Evolutionary conservation across 2,329 filamentous ascomycete genomes (phyloP), one percentile per base, ranked within the genome.

Genomic region (Didymella pomorum): DNA sequence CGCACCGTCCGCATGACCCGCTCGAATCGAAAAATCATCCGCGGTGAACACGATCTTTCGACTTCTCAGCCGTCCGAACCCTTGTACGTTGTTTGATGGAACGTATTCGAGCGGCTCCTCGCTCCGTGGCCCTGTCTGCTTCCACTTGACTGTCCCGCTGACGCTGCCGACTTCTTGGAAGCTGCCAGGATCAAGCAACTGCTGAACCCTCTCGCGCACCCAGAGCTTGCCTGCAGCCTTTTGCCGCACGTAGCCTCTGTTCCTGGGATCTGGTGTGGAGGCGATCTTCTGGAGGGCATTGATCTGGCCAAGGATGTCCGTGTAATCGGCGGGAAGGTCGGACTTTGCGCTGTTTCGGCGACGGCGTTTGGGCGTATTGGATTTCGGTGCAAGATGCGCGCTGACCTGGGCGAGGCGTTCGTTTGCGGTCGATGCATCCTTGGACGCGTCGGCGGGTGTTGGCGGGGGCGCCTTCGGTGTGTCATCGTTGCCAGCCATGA

Each of bases 211-310:
- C 66, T 89, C 86, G 21, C 86, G 81, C 0, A 88, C 86, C 86
- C 86, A 88, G 18, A 89, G 79, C 71, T 89, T 89, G 1, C 87
- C 87, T 3, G 85, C 82, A 72, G 85, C 79, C 63, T 87, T 87
- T 69, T 89, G 87, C 5, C 84, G 82, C n/a, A 84, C 73, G 62
- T 88, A 89, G 23, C 86, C 86, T 60, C 82, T 78, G 54, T 83
- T 83, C 8, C 75, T 80, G 0, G 79, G 71, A 50, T 86, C 79
- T 2, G 87, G 86, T 1, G 82, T 87, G 21, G 79, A 75, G 11
- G 86, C 86, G 35, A 86, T 82, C 7, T 72, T 76, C 16, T 78
- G 79, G 1, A 89, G 79, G 0, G 79, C 78, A 5, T 75, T 63
- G n/a, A 89, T 78, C 64, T 88, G 84, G n/a, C 73, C 76, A 0